A percentile compares a stretch with the other conserved stretches of the same genome.
These are phyloP conservation scores for Ananas comosus DNA, from an alignment of 176 grass and related monocot species.

Conservation along the genomic window DNA sequence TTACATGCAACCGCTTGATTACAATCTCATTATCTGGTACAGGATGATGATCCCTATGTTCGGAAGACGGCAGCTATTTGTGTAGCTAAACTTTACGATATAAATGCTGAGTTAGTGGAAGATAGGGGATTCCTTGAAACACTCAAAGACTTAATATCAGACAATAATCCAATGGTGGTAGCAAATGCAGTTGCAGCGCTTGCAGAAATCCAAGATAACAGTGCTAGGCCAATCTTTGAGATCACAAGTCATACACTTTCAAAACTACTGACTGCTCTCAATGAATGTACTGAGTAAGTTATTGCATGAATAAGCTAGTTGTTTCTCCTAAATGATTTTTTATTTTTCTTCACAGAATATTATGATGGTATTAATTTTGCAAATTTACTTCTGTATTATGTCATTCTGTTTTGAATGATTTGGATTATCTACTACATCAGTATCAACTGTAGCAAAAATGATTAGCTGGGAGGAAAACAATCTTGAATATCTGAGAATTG, in stretches of 20 bases:
- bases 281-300: slow-evolving; percentile 98
- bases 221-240: slow-evolving; percentile 71
- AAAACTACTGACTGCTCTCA: slow-evolving; percentile 94
- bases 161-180: slow-evolving; percentile 99
- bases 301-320: background rate
- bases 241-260: slow-evolving; percentile 93
- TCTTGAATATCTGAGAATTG: no score
- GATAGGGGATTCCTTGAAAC: slow-evolving; percentile 94
- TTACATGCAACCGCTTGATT: background rate
- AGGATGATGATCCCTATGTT: slow-evolving; percentile 99
- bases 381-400: background rate
- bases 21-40: slow-evolving; percentile 1
- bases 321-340: background rate
- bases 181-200: slow-evolving; percentile 99
- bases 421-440: background rate
- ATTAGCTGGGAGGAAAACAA: background rate
- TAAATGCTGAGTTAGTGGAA: slow-evolving; percentile 96
- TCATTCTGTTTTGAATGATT: background rate
- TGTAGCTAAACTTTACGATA: slow-evolving; percentile 98
- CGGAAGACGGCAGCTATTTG: slow-evolving; percentile 98
- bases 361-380: background rate
- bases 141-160: slow-evolving; percentile 91
- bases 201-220: slow-evolving; percentile 93
- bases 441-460: background rate
- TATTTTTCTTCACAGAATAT: background rate